phyloP scores from a whole-genome alignment of 495 filamentous ascomycete genomes.

The Jackrogersella multiformis region DNA sequence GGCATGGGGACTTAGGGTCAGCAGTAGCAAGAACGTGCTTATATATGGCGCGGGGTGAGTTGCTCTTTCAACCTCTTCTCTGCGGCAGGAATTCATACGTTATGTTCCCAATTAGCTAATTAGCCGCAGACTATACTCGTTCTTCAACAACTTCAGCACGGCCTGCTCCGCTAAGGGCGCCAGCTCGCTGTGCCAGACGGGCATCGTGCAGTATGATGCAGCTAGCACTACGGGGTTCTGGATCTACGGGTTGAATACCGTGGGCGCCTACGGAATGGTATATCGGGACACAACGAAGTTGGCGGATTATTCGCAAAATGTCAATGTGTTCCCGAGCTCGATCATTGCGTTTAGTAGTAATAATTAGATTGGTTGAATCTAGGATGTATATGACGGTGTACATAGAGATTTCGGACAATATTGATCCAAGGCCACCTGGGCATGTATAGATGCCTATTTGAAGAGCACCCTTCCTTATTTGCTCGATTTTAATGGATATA shows the following conservation, averaged over 20 bases:
- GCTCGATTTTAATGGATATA: no score
- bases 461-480: no score
- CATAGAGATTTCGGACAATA: no score
- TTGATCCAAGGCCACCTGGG: no score
- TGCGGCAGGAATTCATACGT: background rate
- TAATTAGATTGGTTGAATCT: background rate
- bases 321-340: slow-evolving; percentile 62
- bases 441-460: no score
- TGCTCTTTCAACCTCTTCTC: background rate
- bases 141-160: slow-evolving; percentile 64
- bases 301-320: slow-evolving; percentile 62
- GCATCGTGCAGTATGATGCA: slow-evolving; percentile 63
- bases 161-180: slow-evolving; percentile 52
- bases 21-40: slow-evolving; percentile 62
- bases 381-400: background rate
- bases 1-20: slow-evolving; percentile 64
- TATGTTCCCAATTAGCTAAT: slow-evolving; percentile 35
- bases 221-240: slow-evolving; percentile 57
- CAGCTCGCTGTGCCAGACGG: slow-evolving; percentile 65
- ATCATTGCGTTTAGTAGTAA: slow-evolving; percentile 58
- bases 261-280: slow-evolving; percentile 56
- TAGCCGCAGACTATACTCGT: slow-evolving; percentile 57
- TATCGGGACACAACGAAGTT: slow-evolving; percentile 59
- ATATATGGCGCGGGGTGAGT: slow-evolving; percentile 71
- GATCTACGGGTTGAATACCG: slow-evolving; percentile 63